Evolutionary conservation across 345 rosid genomes (phyloP).

Genomic region (Hypericum androsaemum): DNA sequence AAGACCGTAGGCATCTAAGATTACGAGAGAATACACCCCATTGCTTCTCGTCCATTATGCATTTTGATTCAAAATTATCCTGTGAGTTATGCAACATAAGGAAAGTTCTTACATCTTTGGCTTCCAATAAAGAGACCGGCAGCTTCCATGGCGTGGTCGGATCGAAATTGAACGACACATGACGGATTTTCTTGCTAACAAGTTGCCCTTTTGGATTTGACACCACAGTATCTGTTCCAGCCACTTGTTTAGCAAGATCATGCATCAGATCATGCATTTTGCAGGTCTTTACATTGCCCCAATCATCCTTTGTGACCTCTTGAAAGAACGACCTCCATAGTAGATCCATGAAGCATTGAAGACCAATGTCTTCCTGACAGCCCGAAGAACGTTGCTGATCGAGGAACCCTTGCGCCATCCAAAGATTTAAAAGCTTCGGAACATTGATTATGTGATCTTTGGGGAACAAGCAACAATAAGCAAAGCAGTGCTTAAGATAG

Average conservation of each 20-base stretch:
- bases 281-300: neutral
- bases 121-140: too few species aligned
- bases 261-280: conserved; percentile 30
- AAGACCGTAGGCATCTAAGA: neutral
- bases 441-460: neutral
- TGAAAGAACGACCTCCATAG: conserved; percentile 25
- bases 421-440: neutral
- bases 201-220: neutral
- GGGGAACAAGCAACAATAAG: conserved; percentile 17
- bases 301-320: conserved; percentile 1
- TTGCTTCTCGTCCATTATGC: neutral
- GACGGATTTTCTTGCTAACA: neutral
- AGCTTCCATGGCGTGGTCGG: too few species aligned
- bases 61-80: too few species aligned
- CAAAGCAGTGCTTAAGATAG: conserved; percentile 5
- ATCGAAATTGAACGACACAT: neutral
- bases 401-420: conserved; percentile 20
- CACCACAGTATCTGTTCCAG: neutral
- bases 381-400: neutral
- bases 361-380: conserved; percentile 13
- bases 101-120: too few species aligned
- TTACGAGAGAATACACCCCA: neutral
- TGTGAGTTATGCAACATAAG: too few species aligned
- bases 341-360: conserved; percentile 12
- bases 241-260: conserved; percentile 14